phyloP scores from a whole-genome alignment of 78 protist species.

The Dictyostelium capitatum region DNA sequence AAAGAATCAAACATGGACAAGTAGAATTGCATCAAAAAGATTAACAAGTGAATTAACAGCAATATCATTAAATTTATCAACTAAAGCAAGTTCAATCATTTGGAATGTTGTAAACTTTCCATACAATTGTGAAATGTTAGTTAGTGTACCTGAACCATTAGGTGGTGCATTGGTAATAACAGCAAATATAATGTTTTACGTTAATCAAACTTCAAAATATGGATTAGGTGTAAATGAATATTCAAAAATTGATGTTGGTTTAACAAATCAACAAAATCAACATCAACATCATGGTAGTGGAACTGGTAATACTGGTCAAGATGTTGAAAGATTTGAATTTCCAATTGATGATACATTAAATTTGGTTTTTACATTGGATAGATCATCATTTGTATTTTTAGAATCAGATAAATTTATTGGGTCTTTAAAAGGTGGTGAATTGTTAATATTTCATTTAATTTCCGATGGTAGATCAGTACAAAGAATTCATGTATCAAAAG shows the following conservation, averaged over 20 bases:
- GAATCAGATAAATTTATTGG: slow-evolving; percentile 48
- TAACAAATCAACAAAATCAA: not conserved
- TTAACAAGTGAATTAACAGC: slow-evolving; percentile 74
- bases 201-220: slow-evolving; percentile 65
- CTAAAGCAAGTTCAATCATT: slow-evolving; percentile 32
- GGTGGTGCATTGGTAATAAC: slow-evolving; percentile 85
- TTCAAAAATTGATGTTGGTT: slow-evolving; percentile 22
- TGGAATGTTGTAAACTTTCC: slow-evolving; percentile 80
- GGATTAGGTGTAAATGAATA: slow-evolving; percentile 72
- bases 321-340: slow-evolving; percentile 24
- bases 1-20: slow-evolving; percentile 60
- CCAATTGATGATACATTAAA: slow-evolving; percentile 61
- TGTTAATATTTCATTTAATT: slow-evolving; percentile 58
- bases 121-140: slow-evolving; percentile 35
- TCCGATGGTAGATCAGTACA: slow-evolving; percentile 77
- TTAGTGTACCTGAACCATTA: slow-evolving; percentile 74
- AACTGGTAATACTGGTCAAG: not conserved
- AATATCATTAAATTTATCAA: slow-evolving; percentile 27
- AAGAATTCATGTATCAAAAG: slow-evolving; percentile 48
- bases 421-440: slow-evolving; percentile 75
- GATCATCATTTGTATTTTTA: slow-evolving; percentile 40
- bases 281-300: not conserved
- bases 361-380: slow-evolving; percentile 66
- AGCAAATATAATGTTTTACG: slow-evolving; percentile 65
- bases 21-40: slow-evolving; percentile 38